These are phyloP conservation scores for Hirschioporus abietinus DNA, from an alignment of 768 basidiomycete genomes.

Conservation along the genomic window DNA sequence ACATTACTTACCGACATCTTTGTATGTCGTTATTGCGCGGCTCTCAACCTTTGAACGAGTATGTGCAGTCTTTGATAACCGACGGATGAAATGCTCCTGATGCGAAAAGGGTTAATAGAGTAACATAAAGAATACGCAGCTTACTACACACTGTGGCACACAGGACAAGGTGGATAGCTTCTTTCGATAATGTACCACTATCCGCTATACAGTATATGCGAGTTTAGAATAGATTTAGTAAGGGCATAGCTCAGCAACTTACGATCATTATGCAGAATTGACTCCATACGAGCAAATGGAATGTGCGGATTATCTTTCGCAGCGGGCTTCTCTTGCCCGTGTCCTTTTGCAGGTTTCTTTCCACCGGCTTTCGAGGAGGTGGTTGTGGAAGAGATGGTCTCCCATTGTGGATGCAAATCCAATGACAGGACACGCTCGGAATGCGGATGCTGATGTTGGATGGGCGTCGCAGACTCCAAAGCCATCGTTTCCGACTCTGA, in stretches of 20 bases:
- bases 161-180: conserved; percentile 68
- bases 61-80: conserved; percentile 64
- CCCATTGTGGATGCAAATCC: conserved; percentile 5
- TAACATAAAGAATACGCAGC: conserved; percentile 14
- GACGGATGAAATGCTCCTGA: conserved; percentile 85
- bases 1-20: conserved; percentile 62
- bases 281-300: not conserved
- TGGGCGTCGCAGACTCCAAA: conserved; percentile 14
- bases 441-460: conserved; percentile 5
- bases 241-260: not conserved
- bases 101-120: not conserved
- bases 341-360: conserved; percentile 17
- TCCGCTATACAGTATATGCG: conserved; percentile 39
- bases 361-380: conserved; percentile 24
- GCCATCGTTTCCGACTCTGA: conserved; percentile 43
- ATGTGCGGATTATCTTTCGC: conserved; percentile 1
- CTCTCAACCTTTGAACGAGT: conserved; percentile 55
- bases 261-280: not conserved
- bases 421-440: conserved; percentile 4
- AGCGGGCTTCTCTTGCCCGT: conserved; percentile 5
- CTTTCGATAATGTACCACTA: conserved; percentile 63
- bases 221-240: not conserved
- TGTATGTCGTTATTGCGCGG: conserved; percentile 57
- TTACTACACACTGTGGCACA: conserved; percentile 58
- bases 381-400: conserved; percentile 8